phyloP scores from a whole-genome alignment of 441 rosid genomes.

The Adansonia gregorii region DNA sequence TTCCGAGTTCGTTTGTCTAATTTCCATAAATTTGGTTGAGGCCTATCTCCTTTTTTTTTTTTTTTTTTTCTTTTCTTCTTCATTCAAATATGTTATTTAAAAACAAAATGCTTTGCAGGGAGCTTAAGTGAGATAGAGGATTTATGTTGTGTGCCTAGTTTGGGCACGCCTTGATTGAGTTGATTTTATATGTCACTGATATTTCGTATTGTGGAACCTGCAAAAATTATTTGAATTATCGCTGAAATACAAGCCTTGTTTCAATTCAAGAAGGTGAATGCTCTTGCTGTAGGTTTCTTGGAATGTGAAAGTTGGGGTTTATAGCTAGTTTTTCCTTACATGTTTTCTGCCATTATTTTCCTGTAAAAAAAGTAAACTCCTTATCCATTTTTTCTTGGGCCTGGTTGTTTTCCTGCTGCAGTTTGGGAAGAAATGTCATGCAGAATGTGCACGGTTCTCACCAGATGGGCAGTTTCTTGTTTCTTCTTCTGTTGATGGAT shows the following conservation, averaged over 20 bases:
- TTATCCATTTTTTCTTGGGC: constrained; percentile 9
- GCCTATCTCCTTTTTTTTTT: background rate
- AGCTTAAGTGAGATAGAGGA: constrained; percentile 1
- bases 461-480: constrained; percentile 99
- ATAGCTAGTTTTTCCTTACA: background rate
- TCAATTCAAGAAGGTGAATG: constrained; percentile 5
- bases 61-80: background rate
- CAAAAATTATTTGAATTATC: constrained; percentile 6
- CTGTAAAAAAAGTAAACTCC: background rate
- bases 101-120: background rate
- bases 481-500: constrained; percentile 97
- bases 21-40: background rate
- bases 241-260: background rate
- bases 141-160: background rate
- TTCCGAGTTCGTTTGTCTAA: background rate
- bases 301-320: constrained; percentile 6
- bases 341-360: constrained; percentile 15
- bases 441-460: constrained; percentile 85
- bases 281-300: constrained; percentile 8
- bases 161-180: constrained; percentile 6
- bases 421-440: constrained; percentile 96
- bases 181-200: background rate
- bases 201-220: background rate
- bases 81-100: background rate
- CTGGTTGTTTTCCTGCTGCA: constrained; percentile 38